Base-by-base conservation (phyloP, 2,329 filamentous ascomycete genomes). In the Sporothrix curviconia region DNA sequence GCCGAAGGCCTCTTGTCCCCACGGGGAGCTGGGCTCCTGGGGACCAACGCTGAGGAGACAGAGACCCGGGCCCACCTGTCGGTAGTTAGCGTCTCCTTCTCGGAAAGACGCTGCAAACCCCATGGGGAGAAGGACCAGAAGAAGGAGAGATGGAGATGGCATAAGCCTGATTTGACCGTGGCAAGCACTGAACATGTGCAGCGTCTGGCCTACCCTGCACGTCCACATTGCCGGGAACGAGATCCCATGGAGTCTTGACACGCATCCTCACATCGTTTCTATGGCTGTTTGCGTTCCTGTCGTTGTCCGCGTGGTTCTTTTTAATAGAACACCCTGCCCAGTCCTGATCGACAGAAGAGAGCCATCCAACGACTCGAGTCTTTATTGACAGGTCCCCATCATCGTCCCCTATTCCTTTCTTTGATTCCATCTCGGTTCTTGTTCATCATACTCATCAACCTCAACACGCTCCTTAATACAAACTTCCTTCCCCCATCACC, bases 91-190 rank as follows among this genome's bases (percentile, higher is more conserved):
- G 53, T 22, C 25, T 8, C 30, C 15, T 15, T 25, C 17, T 40
- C 46, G 39, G 52, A 40, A 37, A 43, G 28, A 46, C 34, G 14
- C 32, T 47, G 46, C 22, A 3, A 36, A 46, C 55, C 30, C 55
- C 44, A 52, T 52, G 55, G 39, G 51, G 51, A 52, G 47, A 37
- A 49, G 19, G 19, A 34, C 17, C 17, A 52, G 36, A 19, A 43
- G 17, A 24, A 43, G 5, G 24, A 25, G 30, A n/a, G 8, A 39
- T 19, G 34, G 25, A 28, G 28, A 22, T 24, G 22, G 22, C 12
- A 7, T 44, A 46, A 46, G 42, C 42, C 42, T 46, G 24, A 8
- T 46, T 46, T n/a, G 42, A 19, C 24, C 42, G 25, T 46, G 42
- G n/a, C 39, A 39, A n/a, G n/a, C n/a, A n/a, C n/a, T n/a, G n/a